Base-by-base conservation (phyloP, 345 rosid genomes). In the Viola odorata region DNA sequence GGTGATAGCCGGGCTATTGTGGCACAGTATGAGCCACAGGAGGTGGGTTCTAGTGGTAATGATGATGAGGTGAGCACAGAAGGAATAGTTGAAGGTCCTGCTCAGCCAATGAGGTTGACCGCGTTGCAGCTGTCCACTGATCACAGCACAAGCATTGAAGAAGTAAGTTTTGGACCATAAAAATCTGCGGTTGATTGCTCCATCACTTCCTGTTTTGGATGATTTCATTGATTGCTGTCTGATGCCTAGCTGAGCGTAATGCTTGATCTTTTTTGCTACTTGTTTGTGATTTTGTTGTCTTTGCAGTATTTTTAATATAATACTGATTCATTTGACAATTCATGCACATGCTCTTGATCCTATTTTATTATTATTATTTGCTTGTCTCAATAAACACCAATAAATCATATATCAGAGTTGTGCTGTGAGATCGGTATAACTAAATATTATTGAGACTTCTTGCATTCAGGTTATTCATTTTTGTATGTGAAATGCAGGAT, bases 1-100 rank as follows among this genome's bases (percentile, higher is more conserved):
- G 97, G 99, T 66, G 99, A 92, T 77, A 90, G 99, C 67, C 83
- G 99, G 69, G 97, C 97, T 50, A 83, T 92, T 72, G 94, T 92
- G 58, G 97, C 99, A 7, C 95, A 84, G 71, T 72, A 76, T 74
- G 84, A 78, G 74, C 73, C 66, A 2, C 76, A 69, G 64, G 91
- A 74, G 37, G 79, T 61, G 67, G 82, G 79, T 61, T 67, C 76
- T 7, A 69, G 77, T 65, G 65, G 55, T 37, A 70, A 57, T 57
- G 73, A 69, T 45, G 70, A 48, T 65, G 83, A 65, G 61, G 67
- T 73, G 45, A 73, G 61, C 73, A 45, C 62, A 52, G 88, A 86
- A 41, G 82, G 75, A 56, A 78, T 73, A 62, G 73, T 68, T 50
- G 87, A 85, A 63, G 86, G 81, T 73, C 66, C 80, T 74, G 73